Evolutionary conservation across 331 rosid genomes (phyloP).

Genomic region (Pyracantha coccinea): DNA sequence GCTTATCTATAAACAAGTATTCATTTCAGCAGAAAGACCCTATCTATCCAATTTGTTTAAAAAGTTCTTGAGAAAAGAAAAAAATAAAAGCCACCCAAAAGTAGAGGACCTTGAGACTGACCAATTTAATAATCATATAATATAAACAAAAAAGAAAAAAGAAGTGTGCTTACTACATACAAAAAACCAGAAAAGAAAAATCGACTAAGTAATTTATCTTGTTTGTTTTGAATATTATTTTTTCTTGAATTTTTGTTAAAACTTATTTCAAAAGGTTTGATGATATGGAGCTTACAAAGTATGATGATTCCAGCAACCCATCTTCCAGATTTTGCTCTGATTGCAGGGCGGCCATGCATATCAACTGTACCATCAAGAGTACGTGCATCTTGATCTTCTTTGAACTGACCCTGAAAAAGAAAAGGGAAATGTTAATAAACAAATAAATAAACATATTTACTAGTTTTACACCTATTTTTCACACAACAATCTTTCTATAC

Average conservation of each 20-base stretch:
- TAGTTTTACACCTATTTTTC: not conserved
- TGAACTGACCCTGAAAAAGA: conserved; percentile 18
- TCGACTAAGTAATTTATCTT: not conserved
- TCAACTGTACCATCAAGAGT: conserved; percentile 87
- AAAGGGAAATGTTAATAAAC: not conserved
- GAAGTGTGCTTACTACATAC: not conserved
- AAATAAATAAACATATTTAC: not conserved
- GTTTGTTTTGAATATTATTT: not conserved
- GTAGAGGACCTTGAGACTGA: not conserved
- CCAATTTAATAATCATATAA: not conserved
- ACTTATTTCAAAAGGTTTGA: not conserved
- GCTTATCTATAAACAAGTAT: conserved; percentile 8
- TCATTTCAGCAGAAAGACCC: not conserved
- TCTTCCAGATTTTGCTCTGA: conserved; percentile 68
- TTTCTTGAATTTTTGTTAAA: not conserved
- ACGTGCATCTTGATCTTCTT: conserved; percentile 44
- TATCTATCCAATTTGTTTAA: not conserved
- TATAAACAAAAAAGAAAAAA: not conserved
- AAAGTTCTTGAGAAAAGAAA: not conserved
- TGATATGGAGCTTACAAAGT: conserved; percentile 51
- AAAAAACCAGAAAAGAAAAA: not conserved
- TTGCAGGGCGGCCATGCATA: conserved; percentile 69
- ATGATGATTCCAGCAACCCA: conserved; percentile 87
- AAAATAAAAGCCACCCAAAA: not conserved
- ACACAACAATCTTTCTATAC: not conserved